Base-by-base conservation (phyloP, 2,329 filamentous ascomycete genomes). In the Colletotrichum gloeosporioides region DNA sequence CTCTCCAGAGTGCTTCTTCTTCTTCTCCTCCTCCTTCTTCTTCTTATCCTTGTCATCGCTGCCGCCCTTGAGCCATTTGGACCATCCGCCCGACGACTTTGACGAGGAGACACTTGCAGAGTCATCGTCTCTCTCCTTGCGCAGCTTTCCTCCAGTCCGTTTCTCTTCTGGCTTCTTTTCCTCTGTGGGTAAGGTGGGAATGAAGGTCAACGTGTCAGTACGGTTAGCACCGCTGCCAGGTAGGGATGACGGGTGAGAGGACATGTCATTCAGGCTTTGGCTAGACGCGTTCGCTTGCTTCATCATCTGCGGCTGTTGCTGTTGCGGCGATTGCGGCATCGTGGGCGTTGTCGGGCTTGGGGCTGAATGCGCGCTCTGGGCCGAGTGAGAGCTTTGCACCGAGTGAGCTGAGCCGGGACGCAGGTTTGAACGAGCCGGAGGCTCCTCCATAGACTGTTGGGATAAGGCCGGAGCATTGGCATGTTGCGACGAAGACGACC, bases 51-150 rank as follows among this genome's bases (percentile, higher is more conserved):
- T 92, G 79, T 94, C 94, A 75, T 93, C 94, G 80, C 93, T 93
- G 76, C 96, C 94, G 71, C 96, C 95, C 79, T 93, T 93, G 83
- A 98, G 92, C 94, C 94, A 96, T 79, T 95, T 95, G 95, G 95
- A 94, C 83, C 92, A 92, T 12, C 74, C 74, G 83, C 91, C 95
- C 76, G 93, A 94, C 13, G 95, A 96, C 82, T 97, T 98, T 76
- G 93, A 91, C 29, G 89, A 87, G 8, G 88, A 85, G 4, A 88
- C 88, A 67, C 89, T 89, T 62, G 95, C 92, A 3, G 84, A 81
- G 18, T 93, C 89, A 22, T 93, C 89, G 12, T 93, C 90, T 78
- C 90, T 92, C 6, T 96, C 94, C 81, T 94, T 95, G 82, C 94
- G 96, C 67, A 92, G 90, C 79, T 93, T 95, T 27, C 31, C 63